These are phyloP conservation scores for Isoetes taiwanensis DNA, from an alignment of 75 land plant genomes.

Conservation along the genomic window DNA sequence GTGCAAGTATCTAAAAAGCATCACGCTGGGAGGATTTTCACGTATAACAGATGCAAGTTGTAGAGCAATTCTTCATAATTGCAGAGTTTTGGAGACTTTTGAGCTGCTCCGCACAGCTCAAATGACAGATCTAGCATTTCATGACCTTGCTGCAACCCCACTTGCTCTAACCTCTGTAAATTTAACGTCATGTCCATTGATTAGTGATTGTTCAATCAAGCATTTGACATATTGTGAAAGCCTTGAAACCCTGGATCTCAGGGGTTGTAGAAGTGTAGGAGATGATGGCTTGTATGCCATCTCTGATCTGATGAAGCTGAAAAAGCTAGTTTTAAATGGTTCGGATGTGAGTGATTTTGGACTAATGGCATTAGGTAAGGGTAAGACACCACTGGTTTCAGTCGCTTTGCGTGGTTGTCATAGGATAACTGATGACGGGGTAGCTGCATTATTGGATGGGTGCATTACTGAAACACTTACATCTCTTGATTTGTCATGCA, in stretches of 20 bases:
- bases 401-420: slow-evolving; percentile 72
- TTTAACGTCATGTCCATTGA: slow-evolving; percentile 52
- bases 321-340: slow-evolving; percentile 47
- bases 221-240: slow-evolving; percentile 43
- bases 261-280: slow-evolving; percentile 72
- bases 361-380: slow-evolving; percentile 32
- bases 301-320: slow-evolving; percentile 35
- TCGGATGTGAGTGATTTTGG: slow-evolving; percentile 71
- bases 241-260: slow-evolving; percentile 54
- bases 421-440: slow-evolving; percentile 60
- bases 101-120: slow-evolving; percentile 56
- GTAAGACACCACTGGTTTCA: slow-evolving; percentile 31
- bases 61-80: slow-evolving; percentile 71
- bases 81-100: slow-evolving; percentile 54
- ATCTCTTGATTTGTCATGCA: slow-evolving; percentile 61
- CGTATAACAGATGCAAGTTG: slow-evolving; percentile 92
- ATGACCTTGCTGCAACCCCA: slow-evolving; percentile 79
- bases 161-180: slow-evolving; percentile 53
- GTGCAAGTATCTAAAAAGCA: slow-evolving; percentile 64
- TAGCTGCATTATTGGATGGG: slow-evolving; percentile 46
- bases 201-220: slow-evolving; percentile 47
- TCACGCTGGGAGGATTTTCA: slow-evolving; percentile 84
- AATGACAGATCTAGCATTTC: slow-evolving; percentile 78
- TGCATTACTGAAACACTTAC: slow-evolving; percentile 28
- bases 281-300: slow-evolving; percentile 64